phyloP scores from a whole-genome alignment of 371 early-diverging fungal genomes.

The Rhizopus delemar region DNA sequence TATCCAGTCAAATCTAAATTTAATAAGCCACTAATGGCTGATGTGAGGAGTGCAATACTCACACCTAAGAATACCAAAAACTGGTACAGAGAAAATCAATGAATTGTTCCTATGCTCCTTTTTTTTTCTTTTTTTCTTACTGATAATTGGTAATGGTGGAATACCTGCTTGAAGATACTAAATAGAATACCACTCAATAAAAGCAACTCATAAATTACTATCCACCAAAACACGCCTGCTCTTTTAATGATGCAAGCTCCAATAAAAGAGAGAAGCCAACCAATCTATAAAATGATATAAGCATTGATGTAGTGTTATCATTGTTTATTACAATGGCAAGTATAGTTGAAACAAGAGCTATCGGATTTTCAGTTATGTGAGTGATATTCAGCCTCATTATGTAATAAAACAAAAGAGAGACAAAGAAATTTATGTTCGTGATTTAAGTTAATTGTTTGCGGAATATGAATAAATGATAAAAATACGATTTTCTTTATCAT shows the following conservation, averaged over 20 bases:
- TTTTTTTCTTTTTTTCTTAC: slow-evolving; percentile 31
- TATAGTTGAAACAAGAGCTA: not conserved
- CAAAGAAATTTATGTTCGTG: not conserved
- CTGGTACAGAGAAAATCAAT: slow-evolving; percentile 18
- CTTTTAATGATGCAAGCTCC: slow-evolving; percentile 34
- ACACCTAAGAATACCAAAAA: slow-evolving; percentile 40
- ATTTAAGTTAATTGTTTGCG: no score
- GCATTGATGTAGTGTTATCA: not conserved
- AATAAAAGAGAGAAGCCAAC: slow-evolving; percentile 47
- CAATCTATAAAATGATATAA: slow-evolving; percentile 20
- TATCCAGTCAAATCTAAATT: slow-evolving; percentile 13
- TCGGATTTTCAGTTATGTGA: not conserved
- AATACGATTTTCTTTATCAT: no score
- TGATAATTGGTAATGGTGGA: slow-evolving; percentile 39
- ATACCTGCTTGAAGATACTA: slow-evolving; percentile 29
- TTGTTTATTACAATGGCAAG: not conserved
- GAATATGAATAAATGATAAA: no score
- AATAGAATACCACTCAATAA: slow-evolving; percentile 31
- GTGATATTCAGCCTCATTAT: not conserved
- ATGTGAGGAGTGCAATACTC: slow-evolving; percentile 35
- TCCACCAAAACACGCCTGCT: slow-evolving; percentile 39
- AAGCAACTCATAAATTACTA: slow-evolving; percentile 40
- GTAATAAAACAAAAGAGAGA: not conserved
- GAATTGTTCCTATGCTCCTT: slow-evolving; percentile 30
- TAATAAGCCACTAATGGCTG: slow-evolving; percentile 20